Evolutionary conservation across 129 eudicot species (phyloP), one percentile per base, ranked within the genome.

Genomic region (Mikania micrantha): DNA sequence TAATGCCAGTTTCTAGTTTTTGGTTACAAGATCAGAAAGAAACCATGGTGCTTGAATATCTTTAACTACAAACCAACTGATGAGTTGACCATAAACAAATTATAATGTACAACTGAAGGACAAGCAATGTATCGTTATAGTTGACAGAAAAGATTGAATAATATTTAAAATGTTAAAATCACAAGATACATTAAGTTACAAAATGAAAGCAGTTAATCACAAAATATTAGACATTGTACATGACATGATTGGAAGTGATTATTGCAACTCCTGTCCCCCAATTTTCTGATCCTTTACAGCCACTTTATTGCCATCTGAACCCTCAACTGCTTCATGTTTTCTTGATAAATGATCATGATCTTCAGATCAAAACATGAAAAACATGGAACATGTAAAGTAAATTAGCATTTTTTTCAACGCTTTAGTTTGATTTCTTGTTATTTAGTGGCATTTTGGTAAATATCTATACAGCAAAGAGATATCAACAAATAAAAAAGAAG

Each of bases 271-370:
- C 42, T 73, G 73, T 28, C 60, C 74, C 15, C 29, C 72, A 42
- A 35, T 78, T 63, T 73, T 64, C 69, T 71, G 77, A 62, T 74
- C 56, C 32, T 68, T 53, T 22, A 31, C 45, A 13, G 49, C 78
- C 70, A 56, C 66, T 69, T 67, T 75, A 71, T 76, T 66, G 20
- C 66, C 83, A 68, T 64, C 71, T 2, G 68, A 64, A 81, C 78
- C 79, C 19, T 78, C 85, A 17, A 50, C 67, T 27, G 71, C 77
- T 44, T 72, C 83, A 74, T 74, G 74, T 81, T 75, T 85, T 71
- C 74, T 69, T 25, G 60, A 69, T 47, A 45, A 16, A 21, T 56
- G 62, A 27, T 69, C 74, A 13, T 16, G 41, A 39, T 69, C 74
- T 53, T 69, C 61, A 35, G 38, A 64, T 53, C 12, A 69, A 38